Base-by-base conservation (phyloP, 2,329 filamentous ascomycete genomes). In the Exserohilum turcica region DNA sequence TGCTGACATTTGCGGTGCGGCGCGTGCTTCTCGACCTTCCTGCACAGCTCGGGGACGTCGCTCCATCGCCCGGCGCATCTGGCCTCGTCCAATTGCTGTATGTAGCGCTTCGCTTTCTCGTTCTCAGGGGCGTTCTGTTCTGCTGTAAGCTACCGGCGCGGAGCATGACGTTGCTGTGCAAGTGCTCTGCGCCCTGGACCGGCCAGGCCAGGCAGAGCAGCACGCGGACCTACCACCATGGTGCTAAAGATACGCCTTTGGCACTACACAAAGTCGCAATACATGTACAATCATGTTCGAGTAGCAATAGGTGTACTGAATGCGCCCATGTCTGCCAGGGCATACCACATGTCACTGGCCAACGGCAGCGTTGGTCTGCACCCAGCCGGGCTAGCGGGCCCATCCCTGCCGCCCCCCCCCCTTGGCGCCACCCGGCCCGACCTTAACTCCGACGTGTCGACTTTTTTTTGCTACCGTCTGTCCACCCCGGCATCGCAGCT, bases 1-100 rank as follows among this genome's bases (percentile, higher is more conserved):
- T 57, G 72, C 85, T 66, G 87, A 97, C 93, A 96, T 76, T 85
- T 84, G 74, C 90, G 85, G 56, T 90, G 85, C 35, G 92, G 88
- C 65, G 92, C 90, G 82, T 99, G 93, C 76, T 99, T 97, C 70
- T 89, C 89, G 68, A 97, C 84, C 77, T 99, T 99, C 73, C 93
- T 86, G 67, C 94, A 87, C 59, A 96, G 83, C 78, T 97, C 93
- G 21, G 91, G 90, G 27, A 97, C 84, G 27, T 90, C 86, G 63
- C 86, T 82, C 94, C 94, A 99, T 74, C 87, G 87, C 46, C 89
- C 92, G 68, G 93, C 87, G 76, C 91, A 96, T 69, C 94, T 89
- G 61, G 91, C 92, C 64, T 87, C 84, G 74, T 97, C 91, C 70
- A 99, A 85, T 76, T 86, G 85, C 72, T 84, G 82, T 64, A 96